These are phyloP conservation scores for Penicillium sp. DNA, from an alignment of 2,329 filamentous ascomycete genomes.

Conservation along the genomic window DNA sequence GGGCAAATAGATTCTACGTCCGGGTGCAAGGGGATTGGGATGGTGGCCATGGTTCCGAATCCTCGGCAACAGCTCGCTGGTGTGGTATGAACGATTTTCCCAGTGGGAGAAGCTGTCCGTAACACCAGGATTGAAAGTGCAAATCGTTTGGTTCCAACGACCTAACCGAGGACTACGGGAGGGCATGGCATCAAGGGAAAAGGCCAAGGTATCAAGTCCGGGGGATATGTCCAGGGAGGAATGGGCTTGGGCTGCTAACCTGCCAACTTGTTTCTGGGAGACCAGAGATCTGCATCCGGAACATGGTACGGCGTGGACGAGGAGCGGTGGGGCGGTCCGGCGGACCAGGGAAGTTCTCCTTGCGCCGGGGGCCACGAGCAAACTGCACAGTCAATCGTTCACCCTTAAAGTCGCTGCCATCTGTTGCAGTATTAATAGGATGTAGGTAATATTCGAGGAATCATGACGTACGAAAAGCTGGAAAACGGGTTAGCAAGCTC, in stretches of 20 bases:
- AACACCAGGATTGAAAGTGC: slow-evolving; percentile 3
- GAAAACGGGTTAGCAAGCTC: slow-evolving; percentile 21
- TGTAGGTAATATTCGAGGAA: neutral
- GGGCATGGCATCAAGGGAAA: slow-evolving; percentile 10
- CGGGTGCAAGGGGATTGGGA: slow-evolving; percentile 14
- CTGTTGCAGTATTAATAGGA: slow-evolving; percentile 49
- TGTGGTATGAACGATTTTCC: neutral
- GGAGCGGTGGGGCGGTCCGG: slow-evolving; percentile 65
- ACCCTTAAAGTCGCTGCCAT: slow-evolving; percentile 97
- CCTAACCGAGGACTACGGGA: slow-evolving; percentile 12
- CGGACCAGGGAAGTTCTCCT: slow-evolving; percentile 64
- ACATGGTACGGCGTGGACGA: slow-evolving; percentile 88
- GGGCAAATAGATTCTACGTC: slow-evolving; percentile 16
- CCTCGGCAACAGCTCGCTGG: neutral
- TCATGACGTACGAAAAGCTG: slow-evolving; percentile 61
- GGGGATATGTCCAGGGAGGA: slow-evolving; percentile 27
- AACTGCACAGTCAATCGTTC: slow-evolving; percentile 98
- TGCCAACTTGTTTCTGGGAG: slow-evolving; percentile 99
- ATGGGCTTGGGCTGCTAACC: slow-evolving; percentile 69
- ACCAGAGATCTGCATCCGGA: slow-evolving; percentile 96
- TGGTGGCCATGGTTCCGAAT: slow-evolving; percentile 14
- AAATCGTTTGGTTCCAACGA: slow-evolving; percentile 13
- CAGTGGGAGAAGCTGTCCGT: neutral
- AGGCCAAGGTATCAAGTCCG: slow-evolving; percentile 22
- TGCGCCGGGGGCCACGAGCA: slow-evolving; percentile 78